Evolutionary conservation across 2,329 filamentous ascomycete genomes (phyloP), one percentile per base, ranked within the genome.

Genomic region (Epichloe scottii): DNA sequence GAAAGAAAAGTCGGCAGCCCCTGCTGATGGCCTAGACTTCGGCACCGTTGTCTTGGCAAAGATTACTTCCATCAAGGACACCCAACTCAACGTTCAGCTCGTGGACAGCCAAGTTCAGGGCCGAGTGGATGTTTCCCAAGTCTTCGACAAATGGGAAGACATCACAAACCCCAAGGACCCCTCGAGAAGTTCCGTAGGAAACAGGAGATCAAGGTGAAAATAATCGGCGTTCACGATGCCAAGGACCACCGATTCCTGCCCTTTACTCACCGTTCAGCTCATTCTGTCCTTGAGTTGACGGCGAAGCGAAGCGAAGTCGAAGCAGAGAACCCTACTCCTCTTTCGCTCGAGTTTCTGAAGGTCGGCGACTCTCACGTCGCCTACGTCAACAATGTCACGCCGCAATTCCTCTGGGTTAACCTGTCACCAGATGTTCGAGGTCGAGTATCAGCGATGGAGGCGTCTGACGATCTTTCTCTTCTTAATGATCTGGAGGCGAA

Each of bases 211-310:
- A 71, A 78, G 14, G 89, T 90, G 39, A 85, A 83, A 61, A 78
- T 96, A 38, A 74, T 97, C 37, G 91, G 90, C 55, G 77, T 94
- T 34, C 91, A 97, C 63, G 89, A 96, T 68, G 87, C 89, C 47
- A 84, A 85, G 57, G 94, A 88, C 59, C 88, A 96, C 67, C 83
- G 85, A 44, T 98, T 95, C 71, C 74, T 98, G 41, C 90, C 93
- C 2, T 87, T 98, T 60, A 87, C 86, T 38, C 91, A 97, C 68
- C 81, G 89, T 49, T 82, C 82, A 46, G 82, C 82, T 51, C 90
- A 89, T 65, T 83, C 84, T 0, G 85, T 95, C 2, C 86, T 91
- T 53, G 93, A 98, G 65, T 77, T 97, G 49, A 93, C 90, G 4
- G 79, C 85, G 4, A 96, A 90, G 68, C 77, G 80, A 35, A 85